Evolutionary conservation across 1,284 basidiomycete genomes (phyloP).

Genomic region (Cystobasidium pallidum): DNA sequence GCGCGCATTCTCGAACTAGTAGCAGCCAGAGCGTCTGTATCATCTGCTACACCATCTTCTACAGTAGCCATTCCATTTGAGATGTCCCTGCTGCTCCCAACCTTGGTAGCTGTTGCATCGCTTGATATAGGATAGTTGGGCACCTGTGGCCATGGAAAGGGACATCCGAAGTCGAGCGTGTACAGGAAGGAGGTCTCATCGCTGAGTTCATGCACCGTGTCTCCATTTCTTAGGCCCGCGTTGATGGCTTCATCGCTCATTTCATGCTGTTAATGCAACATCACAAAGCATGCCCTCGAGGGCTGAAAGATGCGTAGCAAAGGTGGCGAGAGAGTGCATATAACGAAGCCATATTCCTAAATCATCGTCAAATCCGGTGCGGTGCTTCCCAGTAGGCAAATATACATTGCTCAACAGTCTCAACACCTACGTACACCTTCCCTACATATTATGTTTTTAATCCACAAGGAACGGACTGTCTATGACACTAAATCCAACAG

Average conservation of each 20-base stretch:
- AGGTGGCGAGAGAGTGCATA: background rate
- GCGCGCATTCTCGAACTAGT: background rate
- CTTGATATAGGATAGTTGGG: constrained; percentile 35
- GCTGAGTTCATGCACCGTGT: background rate
- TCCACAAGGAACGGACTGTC: constrained; percentile 34
- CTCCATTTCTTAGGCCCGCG: background rate
- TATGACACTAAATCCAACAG: constrained; percentile 32
- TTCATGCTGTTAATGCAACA: background rate
- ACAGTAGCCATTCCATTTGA: background rate
- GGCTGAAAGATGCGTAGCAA: background rate
- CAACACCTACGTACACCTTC: too few relatives aligned
- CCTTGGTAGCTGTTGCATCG: background rate
- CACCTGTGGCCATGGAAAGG: constrained; percentile 32
- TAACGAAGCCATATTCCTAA: too few relatives aligned
- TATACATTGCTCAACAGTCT: too few relatives aligned
- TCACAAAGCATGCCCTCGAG: too few relatives aligned
- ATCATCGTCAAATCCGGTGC: too few relatives aligned
- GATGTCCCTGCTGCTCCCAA: background rate
- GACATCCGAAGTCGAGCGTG: constrained; percentile 32
- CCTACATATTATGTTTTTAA: too few relatives aligned
- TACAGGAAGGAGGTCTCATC: constrained; percentile 16
- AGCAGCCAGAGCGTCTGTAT: constrained; percentile 4
- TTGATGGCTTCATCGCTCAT: background rate
- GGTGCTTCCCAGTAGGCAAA: too few relatives aligned
- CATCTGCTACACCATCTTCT: background rate